Evolutionary conservation across 352 stramenopile genomes (phyloP), one percentile per base, ranked within the genome.

Genomic region (Globisporangium recalcitrans): DNA sequence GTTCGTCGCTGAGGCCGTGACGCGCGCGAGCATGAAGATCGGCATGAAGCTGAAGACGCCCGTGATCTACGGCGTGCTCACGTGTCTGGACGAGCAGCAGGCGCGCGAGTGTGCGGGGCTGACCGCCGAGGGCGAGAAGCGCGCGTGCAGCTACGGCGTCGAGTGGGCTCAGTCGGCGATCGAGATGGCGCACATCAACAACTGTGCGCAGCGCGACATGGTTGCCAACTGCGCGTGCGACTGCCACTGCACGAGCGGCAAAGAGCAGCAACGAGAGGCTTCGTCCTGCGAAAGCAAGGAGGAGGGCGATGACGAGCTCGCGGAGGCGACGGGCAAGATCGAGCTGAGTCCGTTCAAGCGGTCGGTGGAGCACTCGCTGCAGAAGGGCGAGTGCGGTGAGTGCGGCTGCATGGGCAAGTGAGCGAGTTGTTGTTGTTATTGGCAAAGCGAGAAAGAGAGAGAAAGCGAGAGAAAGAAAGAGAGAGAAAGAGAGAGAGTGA

Each of bases 101-200:
- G 65, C 65, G 21, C 40, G 29, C 40, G 51, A 40, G 14, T 71
- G 65, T 26, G 53, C 60, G 13, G 65, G 65, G 2, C 22, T 65
- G 27, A 54, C 46, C 5, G 4, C 49, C 10, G 40, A 40, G 19
- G 58, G 24, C 54, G 65, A 64, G 63, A 54, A 40, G 11, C 48
- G 48, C 34, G 27, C n/a, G 8, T 78, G 80, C 69, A 96, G 96
- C 68, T 89, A 97, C 67, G 89, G 90, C 16, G 67, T 90, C 13
- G 87, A 93, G 58, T 97, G 88, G 88, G 91, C 83, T n/a, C 93
- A 93, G 64, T 96, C 87, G 34, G 90, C 90, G 11, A 88, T 98
- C 14, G 85, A 96, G 74, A 98, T 98, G 91, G 90, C 86, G 3
- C 65, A 92, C 27, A 69, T 97, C 19, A 71, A 71, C 44, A 56